Evolutionary conservation across 2,329 filamentous ascomycete genomes (phyloP), one percentile per base, ranked within the genome.

Genomic region (Scedosporium boydii): DNA sequence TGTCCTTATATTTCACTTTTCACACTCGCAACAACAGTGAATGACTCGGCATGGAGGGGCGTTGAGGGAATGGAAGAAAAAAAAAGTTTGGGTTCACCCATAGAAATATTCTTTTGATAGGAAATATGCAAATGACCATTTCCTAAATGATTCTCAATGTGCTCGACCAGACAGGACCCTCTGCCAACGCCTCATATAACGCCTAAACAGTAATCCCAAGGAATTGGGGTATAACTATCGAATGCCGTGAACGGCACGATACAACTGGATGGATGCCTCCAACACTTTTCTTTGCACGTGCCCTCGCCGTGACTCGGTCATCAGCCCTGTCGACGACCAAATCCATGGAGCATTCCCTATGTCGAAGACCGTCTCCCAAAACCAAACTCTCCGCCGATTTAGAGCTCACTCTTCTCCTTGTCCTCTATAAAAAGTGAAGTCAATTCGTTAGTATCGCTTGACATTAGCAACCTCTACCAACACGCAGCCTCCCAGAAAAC

Each of bases 361-460:
- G 26, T 41, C 56, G 18, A 26, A 41, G 18, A 5, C n/a, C 56
- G 21, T 23, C 6, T 58, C 56, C 6, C 34, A 18, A n/a, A 41
- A 12, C 34, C n/a, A 58, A 41, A 38, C 56, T 23, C 4, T 4
- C n/a, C 58, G 7, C 21, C 16, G 16, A 23, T 18, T 41, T 26
- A 60, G 18, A 60, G 27, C 26, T 60, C 59, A 27, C 59, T 60
- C 59, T 46, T 34, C 26, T 60, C 42, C 59, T 61, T 61, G 18
- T 61, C 48, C 59, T 61, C 59, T 61, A 34, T 4, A n/a, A 21
- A n/a, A 29, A 3, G 38, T 29, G n/a, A 48, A 41, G 23, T 34
- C 29, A 44, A 44, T n/a, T 27, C 21, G 16, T 23, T 46, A 21
- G 18, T 21, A 46, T 38, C 41, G 18, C 14, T 44, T 18, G 18